These are phyloP conservation scores for Henckelia pumila DNA, from an alignment of 257 asterid species.

Conservation along the genomic window DNA sequence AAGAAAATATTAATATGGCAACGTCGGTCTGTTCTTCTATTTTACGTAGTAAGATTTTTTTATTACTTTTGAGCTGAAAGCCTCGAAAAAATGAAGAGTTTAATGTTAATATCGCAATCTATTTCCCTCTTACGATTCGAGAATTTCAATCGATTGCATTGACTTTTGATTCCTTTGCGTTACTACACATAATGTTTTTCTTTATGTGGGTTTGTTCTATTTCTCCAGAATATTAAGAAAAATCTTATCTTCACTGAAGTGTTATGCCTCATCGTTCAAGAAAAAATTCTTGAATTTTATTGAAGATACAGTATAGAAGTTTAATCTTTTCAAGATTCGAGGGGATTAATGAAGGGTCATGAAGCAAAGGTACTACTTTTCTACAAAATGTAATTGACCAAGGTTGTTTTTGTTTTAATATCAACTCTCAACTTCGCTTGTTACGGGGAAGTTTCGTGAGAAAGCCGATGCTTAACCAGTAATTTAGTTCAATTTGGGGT, in stretches of 20 bases:
- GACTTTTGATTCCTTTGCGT: too few relatives aligned
- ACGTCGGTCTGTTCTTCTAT: too few relatives aligned
- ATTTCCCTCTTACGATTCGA: too few relatives aligned
- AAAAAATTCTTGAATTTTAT: too few relatives aligned
- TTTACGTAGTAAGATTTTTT: too few relatives aligned
- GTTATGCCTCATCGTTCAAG: neutral
- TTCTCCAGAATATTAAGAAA: neutral
- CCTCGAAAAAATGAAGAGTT: too few relatives aligned
- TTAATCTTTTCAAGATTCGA: neutral
- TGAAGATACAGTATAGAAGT: neutral
- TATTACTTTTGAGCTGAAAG: too few relatives aligned
- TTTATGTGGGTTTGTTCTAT: neutral
- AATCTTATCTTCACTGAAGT: neutral
- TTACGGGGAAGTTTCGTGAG: neutral
- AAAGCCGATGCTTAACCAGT: conserved; percentile 3
- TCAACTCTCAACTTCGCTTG: neutral
- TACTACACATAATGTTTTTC: too few relatives aligned
- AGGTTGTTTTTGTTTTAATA: neutral
- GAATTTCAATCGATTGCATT: too few relatives aligned
- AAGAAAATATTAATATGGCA: too few relatives aligned
- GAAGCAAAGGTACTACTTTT: conserved; percentile 36
- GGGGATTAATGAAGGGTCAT: conserved; percentile 36
- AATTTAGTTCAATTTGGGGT: neutral
- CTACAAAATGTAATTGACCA: neutral
- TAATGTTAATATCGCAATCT: too few relatives aligned